Evolutionary conservation across 768 basidiomycete genomes (phyloP).

Genomic region (Galerina sulciceps): DNA sequence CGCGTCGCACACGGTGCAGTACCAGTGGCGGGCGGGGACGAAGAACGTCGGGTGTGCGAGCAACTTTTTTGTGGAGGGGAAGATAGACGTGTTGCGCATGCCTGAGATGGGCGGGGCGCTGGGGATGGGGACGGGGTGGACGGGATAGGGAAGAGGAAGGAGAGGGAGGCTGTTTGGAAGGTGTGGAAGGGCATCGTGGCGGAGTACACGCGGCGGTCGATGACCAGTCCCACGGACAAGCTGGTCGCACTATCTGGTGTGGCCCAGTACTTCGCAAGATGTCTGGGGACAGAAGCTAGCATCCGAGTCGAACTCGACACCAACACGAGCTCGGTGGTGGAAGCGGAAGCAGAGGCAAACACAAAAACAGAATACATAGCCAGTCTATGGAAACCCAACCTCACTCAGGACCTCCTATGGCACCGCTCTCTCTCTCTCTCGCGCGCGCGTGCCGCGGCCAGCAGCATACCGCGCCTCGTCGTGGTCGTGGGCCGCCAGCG

Average conservation of each 20-base stretch:
- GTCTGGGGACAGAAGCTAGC: neutral
- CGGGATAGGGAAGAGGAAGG: neutral
- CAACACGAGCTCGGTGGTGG: too few species aligned
- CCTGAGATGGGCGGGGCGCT: too few species aligned
- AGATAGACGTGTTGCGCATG: too few species aligned
- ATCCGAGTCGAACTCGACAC: too few species aligned
- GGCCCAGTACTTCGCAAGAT: neutral
- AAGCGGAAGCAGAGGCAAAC: too few species aligned
- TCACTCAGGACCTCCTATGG: constrained; percentile 7
- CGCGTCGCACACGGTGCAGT: neutral
- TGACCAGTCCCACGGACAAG: neutral
- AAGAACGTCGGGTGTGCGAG: too few species aligned
- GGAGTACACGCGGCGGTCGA: neutral
- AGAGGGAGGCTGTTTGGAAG: neutral
- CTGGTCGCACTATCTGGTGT: neutral
- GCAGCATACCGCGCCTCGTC: constrained; percentile 5
- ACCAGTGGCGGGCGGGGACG: neutral
- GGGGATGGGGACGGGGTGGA: neutral
- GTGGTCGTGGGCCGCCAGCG: constrained; percentile 10
- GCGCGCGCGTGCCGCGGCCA: neutral
- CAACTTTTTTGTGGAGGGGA: too few species aligned
- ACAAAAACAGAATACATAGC: neutral
- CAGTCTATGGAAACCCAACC: neutral
- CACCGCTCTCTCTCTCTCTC: neutral
- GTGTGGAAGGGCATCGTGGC: neutral